phyloP scores from a whole-genome alignment of 768 basidiomycete genomes.

The Russula earlei region DNA sequence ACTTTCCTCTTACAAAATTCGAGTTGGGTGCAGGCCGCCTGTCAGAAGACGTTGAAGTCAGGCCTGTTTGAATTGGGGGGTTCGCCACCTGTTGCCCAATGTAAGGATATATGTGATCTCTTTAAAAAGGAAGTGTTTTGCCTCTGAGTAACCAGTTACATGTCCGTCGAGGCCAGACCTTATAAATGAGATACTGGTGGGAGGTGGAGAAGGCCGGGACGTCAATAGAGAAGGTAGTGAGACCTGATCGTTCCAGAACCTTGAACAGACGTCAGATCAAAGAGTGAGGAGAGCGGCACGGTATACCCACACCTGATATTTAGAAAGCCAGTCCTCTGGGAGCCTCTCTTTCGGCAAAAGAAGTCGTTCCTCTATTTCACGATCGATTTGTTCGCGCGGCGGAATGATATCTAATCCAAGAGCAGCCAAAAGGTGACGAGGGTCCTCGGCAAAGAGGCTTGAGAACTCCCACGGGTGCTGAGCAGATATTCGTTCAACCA shows the following conservation, averaged over 20 bases:
- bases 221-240: slow-evolving; percentile 55
- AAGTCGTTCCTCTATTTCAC: slow-evolving; percentile 65
- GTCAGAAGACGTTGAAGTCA: slow-evolving; percentile 78
- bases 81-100: slow-evolving; percentile 40
- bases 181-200: slow-evolving; percentile 64
- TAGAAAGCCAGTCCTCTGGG: slow-evolving; percentile 63
- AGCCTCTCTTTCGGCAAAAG: slow-evolving; percentile 59
- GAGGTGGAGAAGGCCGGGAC: slow-evolving; percentile 59
- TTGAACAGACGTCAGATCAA: slow-evolving; percentile 26
- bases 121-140: slow-evolving; percentile 23
- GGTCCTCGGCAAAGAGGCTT: slow-evolving; percentile 25
- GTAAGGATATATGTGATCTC: background rate
- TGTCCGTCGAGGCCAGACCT: slow-evolving; percentile 72
- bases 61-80: slow-evolving; percentile 49
- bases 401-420: slow-evolving; percentile 53
- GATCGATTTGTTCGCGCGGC: slow-evolving; percentile 48
- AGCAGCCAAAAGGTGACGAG: slow-evolving; percentile 37
- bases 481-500: background rate
- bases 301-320: slow-evolving; percentile 70
- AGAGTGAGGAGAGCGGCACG: slow-evolving; percentile 10
- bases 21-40: slow-evolving; percentile 72
- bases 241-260: slow-evolving; percentile 62
- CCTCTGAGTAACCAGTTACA: slow-evolving; percentile 77
- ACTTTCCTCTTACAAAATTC: slow-evolving; percentile 89
- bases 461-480: background rate